These are phyloP conservation scores for Cordyceps pruinosa DNA, from an alignment of 2,329 filamentous ascomycete species.

Conservation along the genomic window DNA sequence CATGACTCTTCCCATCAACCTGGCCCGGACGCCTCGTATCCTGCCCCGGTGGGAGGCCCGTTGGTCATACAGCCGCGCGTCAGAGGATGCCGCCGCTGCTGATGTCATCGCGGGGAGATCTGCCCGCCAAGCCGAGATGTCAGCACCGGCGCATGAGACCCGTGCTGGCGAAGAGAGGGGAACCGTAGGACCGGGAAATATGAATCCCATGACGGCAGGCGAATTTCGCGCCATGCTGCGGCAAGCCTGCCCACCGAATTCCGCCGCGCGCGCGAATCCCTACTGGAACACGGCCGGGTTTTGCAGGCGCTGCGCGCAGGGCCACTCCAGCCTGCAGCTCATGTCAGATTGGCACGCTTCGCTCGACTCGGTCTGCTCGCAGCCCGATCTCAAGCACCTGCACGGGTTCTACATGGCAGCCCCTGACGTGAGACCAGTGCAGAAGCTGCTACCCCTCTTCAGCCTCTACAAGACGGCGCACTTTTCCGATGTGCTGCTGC, in stretches of 20 bases:
- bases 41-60: slow-evolving; percentile 55
- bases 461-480: slow-evolving; percentile 65
- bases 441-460: slow-evolving; percentile 66
- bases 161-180: neutral
- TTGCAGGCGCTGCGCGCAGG: slow-evolving; percentile 55
- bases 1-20: slow-evolving; percentile 80
- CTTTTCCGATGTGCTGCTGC: slow-evolving; percentile 72
- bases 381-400: slow-evolving; percentile 66
- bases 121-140: slow-evolving; percentile 6
- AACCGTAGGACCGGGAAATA: neutral
- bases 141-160: slow-evolving; percentile 1
- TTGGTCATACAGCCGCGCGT: slow-evolving; percentile 7
- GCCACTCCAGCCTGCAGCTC: slow-evolving; percentile 62
- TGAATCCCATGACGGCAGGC: slow-evolving; percentile 18
- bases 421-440: slow-evolving; percentile 53
- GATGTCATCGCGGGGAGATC: slow-evolving; percentile 12
- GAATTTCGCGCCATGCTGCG: slow-evolving; percentile 36
- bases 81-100: slow-evolving; percentile 7
- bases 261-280: slow-evolving; percentile 49
- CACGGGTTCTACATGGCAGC: slow-evolving; percentile 68
- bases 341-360: slow-evolving; percentile 58
- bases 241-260: slow-evolving; percentile 54
- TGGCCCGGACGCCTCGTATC: slow-evolving; percentile 40
- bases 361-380: slow-evolving; percentile 59
- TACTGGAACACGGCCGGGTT: slow-evolving; percentile 59